Conservation (phyloP, 345 rosid species). For the Eucalyptus sp. region DNA sequence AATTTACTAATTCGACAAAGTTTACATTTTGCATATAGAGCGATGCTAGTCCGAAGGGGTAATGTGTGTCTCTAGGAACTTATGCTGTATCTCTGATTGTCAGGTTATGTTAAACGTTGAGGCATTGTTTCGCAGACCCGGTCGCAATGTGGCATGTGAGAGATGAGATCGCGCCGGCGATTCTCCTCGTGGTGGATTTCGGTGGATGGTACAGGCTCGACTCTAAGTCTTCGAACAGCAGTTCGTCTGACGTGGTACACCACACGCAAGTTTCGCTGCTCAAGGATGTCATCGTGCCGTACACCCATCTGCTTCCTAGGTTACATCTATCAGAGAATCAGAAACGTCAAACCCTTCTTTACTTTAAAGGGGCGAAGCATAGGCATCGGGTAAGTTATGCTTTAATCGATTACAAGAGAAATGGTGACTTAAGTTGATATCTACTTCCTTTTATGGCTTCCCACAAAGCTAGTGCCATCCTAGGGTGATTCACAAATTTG, state of each 20-base stretch:
- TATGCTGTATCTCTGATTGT: conserved; percentile 39
- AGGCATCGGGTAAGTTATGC: conserved; percentile 56
- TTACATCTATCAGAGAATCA: conserved; percentile 41
- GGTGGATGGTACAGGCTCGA: conserved; percentile 94
- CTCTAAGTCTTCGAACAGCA: conserved; percentile 42
- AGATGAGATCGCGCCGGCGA: conserved; percentile 69
- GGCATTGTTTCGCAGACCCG: conserved; percentile 98
- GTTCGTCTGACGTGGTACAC: conserved; percentile 41
- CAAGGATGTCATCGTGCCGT: conserved; percentile 93
- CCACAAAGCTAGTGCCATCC: not conserved
- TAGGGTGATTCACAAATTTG: not conserved
- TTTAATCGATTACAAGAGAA: not conserved
- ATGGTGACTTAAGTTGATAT: not conserved
- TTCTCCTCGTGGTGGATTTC: conserved; percentile 92
- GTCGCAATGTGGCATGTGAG: conserved; percentile 97
- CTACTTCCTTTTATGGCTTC: not conserved
- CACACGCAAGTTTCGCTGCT: conserved; percentile 91
- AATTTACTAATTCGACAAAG: not conserved
- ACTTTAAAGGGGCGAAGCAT: conserved; percentile 94
- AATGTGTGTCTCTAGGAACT: conserved; percentile 23
- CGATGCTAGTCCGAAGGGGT: not conserved
- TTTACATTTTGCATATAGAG: not conserved
- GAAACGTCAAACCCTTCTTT: conserved; percentile 66
- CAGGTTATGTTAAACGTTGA: conserved; percentile 75
- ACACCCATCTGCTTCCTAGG: conserved; percentile 75